Evolutionary conservation across 805 yeast species (phyloP).

Genomic region (Yamadazyma phyllophila): DNA sequence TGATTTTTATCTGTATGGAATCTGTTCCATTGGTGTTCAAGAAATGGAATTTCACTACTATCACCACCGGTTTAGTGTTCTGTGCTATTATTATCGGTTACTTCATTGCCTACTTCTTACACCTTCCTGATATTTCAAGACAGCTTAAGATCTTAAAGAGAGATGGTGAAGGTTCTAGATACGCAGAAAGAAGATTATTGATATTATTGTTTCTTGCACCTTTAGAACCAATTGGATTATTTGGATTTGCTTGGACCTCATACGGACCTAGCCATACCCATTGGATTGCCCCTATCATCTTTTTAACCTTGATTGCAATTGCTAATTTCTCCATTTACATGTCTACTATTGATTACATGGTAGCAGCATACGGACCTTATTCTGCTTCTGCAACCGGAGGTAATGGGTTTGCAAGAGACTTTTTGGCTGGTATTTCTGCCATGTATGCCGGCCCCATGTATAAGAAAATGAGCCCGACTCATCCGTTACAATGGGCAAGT

Average conservation of each 20-base stretch:
- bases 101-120: slow-evolving; percentile 31
- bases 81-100: slow-evolving; percentile 35
- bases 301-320: slow-evolving; percentile 33
- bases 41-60: slow-evolving; percentile 35
- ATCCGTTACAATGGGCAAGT: slow-evolving; percentile 38
- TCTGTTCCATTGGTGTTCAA: slow-evolving; percentile 30
- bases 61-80: slow-evolving; percentile 29
- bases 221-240: slow-evolving; percentile 36
- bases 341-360: slow-evolving; percentile 46
- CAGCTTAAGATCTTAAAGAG: slow-evolving; percentile 22
- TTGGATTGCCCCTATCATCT: slow-evolving; percentile 44
- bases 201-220: slow-evolving; percentile 37
- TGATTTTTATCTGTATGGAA: slow-evolving; percentile 39
- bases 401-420: slow-evolving; percentile 42
- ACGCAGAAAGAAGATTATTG: slow-evolving; percentile 28
- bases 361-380: slow-evolving; percentile 41
- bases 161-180: slow-evolving; percentile 25
- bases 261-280: slow-evolving; percentile 36
- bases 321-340: slow-evolving; percentile 42
- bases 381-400: slow-evolving; percentile 46
- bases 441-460: slow-evolving; percentile 40
- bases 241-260: slow-evolving; percentile 43
- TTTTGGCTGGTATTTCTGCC: slow-evolving; percentile 38
- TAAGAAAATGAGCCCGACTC: slow-evolving; percentile 26
- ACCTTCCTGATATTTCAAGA: slow-evolving; percentile 32